These are phyloP conservation scores for Calonectria ilicicola DNA, from an alignment of 2,329 filamentous ascomycete species.

Conservation along the genomic window DNA sequence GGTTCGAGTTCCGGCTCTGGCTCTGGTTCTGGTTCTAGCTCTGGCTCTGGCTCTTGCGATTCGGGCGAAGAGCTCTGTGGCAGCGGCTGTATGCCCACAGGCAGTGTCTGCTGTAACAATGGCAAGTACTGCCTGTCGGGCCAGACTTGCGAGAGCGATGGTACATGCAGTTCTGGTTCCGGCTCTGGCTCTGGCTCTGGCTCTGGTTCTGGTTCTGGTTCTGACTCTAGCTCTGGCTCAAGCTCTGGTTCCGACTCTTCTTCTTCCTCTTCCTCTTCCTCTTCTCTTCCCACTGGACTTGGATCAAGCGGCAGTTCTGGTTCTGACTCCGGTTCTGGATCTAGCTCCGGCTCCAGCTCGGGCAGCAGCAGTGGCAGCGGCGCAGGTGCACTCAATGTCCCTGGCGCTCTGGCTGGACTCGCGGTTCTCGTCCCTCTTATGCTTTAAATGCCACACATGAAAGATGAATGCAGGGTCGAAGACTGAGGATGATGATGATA, in stretches of 20 bases:
- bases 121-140: constrained; percentile 48
- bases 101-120: constrained; percentile 40
- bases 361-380: constrained; percentile 26
- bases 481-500: not conserved
- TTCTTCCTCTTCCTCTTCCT: constrained; percentile 12
- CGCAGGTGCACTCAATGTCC: constrained; percentile 32
- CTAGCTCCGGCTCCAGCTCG: not conserved
- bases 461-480: not conserved
- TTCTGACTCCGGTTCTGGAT: not conserved
- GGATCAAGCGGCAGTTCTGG: too few species aligned
- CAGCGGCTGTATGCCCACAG: constrained; percentile 43
- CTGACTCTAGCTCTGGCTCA: constrained; percentile 24
- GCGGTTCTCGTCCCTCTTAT: constrained; percentile 41
- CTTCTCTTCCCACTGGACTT: not conserved
- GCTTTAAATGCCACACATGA: constrained; percentile 28
- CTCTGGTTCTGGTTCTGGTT: constrained; percentile 38
- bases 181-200: constrained; percentile 25
- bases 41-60: constrained; percentile 25
- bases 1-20: constrained; percentile 29
- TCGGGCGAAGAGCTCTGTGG: constrained; percentile 36
- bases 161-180: constrained; percentile 36
- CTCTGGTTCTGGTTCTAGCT: constrained; percentile 27
- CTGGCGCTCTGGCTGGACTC: constrained; percentile 37
- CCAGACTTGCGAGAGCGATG: constrained; percentile 33
- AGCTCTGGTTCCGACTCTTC: constrained; percentile 26